Evolutionary conservation across 495 filamentous ascomycete genomes (phyloP).

Genomic region (Aspergillus nanangensis): DNA sequence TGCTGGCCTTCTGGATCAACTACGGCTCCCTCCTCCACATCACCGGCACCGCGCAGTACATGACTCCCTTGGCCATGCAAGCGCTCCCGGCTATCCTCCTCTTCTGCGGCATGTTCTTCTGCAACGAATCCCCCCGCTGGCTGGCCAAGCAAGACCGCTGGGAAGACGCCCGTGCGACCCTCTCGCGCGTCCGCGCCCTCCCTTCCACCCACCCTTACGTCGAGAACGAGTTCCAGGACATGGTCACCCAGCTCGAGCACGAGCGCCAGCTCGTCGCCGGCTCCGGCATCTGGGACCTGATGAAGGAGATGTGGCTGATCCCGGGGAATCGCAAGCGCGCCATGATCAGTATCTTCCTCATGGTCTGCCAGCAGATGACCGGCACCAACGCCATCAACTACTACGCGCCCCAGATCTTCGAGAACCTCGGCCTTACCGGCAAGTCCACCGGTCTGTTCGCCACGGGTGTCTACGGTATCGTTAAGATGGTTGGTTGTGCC

Average conservation of each 20-base stretch:
- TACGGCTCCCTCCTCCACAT: constrained; percentile 54
- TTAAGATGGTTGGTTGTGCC: constrained; percentile 53
- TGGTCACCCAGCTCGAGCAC: constrained; percentile 60
- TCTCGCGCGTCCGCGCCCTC: constrained; percentile 50
- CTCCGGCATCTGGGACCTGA: constrained; percentile 57
- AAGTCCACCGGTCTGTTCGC: constrained; percentile 47
- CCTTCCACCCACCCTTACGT: constrained; percentile 59
- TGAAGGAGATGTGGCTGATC: constrained; percentile 70
- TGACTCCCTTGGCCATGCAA: constrained; percentile 67
- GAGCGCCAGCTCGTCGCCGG: constrained; percentile 61
- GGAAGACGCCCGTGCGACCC: constrained; percentile 57
- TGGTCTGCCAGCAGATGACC: constrained; percentile 72
- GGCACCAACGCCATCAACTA: constrained; percentile 66
- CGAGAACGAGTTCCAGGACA: constrained; percentile 61
- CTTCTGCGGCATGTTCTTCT: constrained; percentile 51
- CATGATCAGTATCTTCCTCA: constrained; percentile 51
- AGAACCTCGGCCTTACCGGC: constrained; percentile 42
- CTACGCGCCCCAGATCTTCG: constrained; percentile 71
- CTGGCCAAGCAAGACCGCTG: constrained; percentile 65
- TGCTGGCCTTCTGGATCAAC: constrained; percentile 67
- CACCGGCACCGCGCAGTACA: constrained; percentile 49
- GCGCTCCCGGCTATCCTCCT: constrained; percentile 60
- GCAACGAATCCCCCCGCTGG: constrained; percentile 69
- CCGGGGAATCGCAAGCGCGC: constrained; percentile 59
- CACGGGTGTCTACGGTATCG: constrained; percentile 51